Evolutionary conservation across 768 basidiomycete genomes (phyloP).

Genomic region (Cystobasidium onofrii): DNA sequence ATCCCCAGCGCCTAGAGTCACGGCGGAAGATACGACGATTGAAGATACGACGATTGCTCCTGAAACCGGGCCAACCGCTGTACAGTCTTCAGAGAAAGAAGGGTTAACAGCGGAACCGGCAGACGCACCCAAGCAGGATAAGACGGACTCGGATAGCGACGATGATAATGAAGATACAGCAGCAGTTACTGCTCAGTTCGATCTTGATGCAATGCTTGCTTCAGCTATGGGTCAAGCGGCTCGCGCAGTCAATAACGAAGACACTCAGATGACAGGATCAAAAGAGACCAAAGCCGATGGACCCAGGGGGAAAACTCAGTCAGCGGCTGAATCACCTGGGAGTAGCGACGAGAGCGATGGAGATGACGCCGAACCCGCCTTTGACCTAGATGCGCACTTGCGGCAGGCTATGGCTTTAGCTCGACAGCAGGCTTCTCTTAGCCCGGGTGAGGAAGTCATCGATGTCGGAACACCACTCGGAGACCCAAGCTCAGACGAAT

Average conservation of each 20-base stretch:
- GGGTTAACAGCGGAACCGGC: not conserved
- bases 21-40: too few relatives aligned
- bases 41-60: not conserved
- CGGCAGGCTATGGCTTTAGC: conserved; percentile 17
- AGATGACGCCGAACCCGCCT: not conserved
- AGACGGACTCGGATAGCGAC: not conserved
- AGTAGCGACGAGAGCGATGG: conserved; percentile 2
- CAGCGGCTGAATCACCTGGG: not conserved
- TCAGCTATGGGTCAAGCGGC: conserved; percentile 20
- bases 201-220: conserved; percentile 23
- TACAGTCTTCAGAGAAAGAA: not conserved
- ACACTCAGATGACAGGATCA: not conserved
- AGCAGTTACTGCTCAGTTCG: not conserved
- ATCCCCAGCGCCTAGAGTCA: not conserved
- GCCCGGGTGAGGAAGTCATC: conserved; percentile 2
- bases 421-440: not conserved
- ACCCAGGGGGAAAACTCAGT: not conserved
- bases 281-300: not conserved
- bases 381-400: conserved; percentile 27
- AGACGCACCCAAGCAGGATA: not conserved
- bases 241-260: not conserved
- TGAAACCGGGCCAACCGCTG: not conserved
- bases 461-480: not conserved
- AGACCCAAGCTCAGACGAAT: conserved; percentile 13
- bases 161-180: conserved; percentile 4